These are phyloP conservation scores for Scheffersomyces amazonensis DNA, from an alignment of 805 yeast genomes.

Conservation along the genomic window DNA sequence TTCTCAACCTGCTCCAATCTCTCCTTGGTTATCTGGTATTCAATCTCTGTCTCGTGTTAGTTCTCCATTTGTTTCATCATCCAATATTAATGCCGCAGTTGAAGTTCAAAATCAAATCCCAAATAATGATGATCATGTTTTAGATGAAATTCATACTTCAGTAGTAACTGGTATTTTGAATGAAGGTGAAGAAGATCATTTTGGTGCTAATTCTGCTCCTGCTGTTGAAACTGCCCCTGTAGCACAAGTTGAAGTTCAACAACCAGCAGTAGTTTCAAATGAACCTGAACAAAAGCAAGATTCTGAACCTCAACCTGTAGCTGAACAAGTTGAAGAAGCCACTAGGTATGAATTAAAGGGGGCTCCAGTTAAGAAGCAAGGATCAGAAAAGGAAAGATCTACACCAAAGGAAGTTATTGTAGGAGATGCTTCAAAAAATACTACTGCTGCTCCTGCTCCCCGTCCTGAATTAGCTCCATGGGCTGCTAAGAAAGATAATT, in stretches of 20 bases:
- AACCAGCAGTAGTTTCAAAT: constrained; percentile 1
- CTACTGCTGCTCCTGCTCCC: constrained; percentile 10
- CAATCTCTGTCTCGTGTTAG: constrained; percentile 34
- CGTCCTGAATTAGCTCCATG: constrained; percentile 48
- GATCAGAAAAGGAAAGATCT: neutral
- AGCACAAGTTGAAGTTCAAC: neutral
- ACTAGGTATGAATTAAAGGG: neutral
- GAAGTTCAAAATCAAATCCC: constrained; percentile 2
- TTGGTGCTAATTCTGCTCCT: constrained; percentile 3
- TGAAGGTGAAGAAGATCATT: constrained; percentile 16
- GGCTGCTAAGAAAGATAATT: constrained; percentile 35
- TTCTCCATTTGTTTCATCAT: constrained; percentile 37
- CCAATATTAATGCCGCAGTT: constrained; percentile 6
- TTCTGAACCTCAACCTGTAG: neutral
- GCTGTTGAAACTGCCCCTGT: neutral
- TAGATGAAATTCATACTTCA: constrained; percentile 35
- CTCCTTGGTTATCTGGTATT: constrained; percentile 39
- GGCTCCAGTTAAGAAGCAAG: neutral
- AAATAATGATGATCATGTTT: constrained; percentile 23
- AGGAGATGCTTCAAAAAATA: constrained; percentile 4
- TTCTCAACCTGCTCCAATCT: constrained; percentile 36
- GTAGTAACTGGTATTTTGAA: constrained; percentile 40
- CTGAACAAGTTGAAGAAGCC: neutral
- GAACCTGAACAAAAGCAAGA: neutral
- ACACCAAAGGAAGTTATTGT: neutral